Evolutionary conservation across 805 yeast species (phyloP).

Genomic region (Tetrapisispora arboricola): DNA sequence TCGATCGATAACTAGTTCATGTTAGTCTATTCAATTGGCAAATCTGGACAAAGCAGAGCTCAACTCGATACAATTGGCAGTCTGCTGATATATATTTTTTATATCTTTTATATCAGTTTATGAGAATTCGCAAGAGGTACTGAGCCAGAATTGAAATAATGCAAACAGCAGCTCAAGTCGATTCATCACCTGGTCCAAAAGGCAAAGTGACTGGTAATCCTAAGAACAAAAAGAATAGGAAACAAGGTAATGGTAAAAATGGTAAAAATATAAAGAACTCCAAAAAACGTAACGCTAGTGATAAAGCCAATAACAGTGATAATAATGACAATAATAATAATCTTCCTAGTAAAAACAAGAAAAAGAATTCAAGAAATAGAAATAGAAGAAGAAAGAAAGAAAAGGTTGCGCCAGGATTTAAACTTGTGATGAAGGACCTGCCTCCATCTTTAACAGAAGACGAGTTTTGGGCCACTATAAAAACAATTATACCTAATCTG

Average conservation of each 20-base stretch:
- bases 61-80: too few relatives aligned
- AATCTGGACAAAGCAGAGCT: too few relatives aligned
- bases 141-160: too few relatives aligned
- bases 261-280: not conserved
- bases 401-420: constrained; percentile 5
- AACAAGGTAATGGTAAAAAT: not conserved
- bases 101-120: too few relatives aligned
- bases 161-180: not conserved
- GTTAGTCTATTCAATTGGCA: too few relatives aligned
- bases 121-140: too few relatives aligned
- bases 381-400: not conserved
- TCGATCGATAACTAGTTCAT: too few relatives aligned
- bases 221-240: not conserved
- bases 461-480: constrained; percentile 25
- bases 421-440: constrained; percentile 32
- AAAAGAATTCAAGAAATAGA: not conserved
- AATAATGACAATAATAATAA: too few relatives aligned
- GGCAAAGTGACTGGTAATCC: not conserved
- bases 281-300: not conserved
- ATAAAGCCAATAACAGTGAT: not conserved
- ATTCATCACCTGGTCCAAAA: too few relatives aligned
- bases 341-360: not conserved
- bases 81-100: too few relatives aligned
- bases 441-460: constrained; percentile 34
- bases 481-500: constrained; percentile 10